Conservation (phyloP, 2,329 filamentous ascomycete species). For the Xylariales sp. region DNA sequence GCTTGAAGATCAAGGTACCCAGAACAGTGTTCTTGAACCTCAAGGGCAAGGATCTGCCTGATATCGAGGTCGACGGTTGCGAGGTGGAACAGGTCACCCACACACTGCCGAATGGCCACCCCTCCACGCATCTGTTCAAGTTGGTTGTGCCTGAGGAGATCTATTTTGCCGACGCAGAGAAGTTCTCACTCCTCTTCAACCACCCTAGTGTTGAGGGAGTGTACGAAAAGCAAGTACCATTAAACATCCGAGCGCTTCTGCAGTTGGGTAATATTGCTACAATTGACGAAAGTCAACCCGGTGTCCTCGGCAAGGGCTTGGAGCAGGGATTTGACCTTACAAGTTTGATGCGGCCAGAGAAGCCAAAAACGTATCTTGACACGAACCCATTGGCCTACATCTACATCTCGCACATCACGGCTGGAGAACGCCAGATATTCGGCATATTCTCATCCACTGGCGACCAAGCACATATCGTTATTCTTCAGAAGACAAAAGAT, state of each 20-base stretch:
- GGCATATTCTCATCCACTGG: constrained; percentile 83
- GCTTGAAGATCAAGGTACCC: constrained; percentile 82
- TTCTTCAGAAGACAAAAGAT: constrained; percentile 80
- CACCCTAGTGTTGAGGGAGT: constrained; percentile 95
- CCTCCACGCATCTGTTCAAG: constrained; percentile 91
- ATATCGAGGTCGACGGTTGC: constrained; percentile 82
- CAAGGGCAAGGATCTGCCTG: constrained; percentile 79
- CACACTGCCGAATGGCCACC: constrained; percentile 90
- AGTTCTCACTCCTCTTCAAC: constrained; percentile 78
- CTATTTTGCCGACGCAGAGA: constrained; percentile 80
- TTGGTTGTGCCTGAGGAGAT: constrained; percentile 84
- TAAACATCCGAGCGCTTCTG: constrained; percentile 81
- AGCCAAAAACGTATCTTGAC: constrained; percentile 67
- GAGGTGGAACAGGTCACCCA: constrained; percentile 90
- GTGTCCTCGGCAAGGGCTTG: constrained; percentile 85
- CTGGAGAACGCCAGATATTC: constrained; percentile 89
- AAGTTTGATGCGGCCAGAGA: constrained; percentile 64
- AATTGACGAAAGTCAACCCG: constrained; percentile 85
- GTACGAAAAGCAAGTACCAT: constrained; percentile 88
- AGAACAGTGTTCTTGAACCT: constrained; percentile 89
- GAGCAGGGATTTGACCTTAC: constrained; percentile 90
- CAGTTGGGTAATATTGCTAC: constrained; percentile 88
- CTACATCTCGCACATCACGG: constrained; percentile 87
- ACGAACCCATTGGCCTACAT: constrained; percentile 74
- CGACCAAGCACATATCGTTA: constrained; percentile 77